Percentiles rank a stretch among this genome's conserved stretches.
These are phyloP conservation scores for Adansonia rubrostipa DNA, from an alignment of 441 rosid genomes.

Conservation along the genomic window DNA sequence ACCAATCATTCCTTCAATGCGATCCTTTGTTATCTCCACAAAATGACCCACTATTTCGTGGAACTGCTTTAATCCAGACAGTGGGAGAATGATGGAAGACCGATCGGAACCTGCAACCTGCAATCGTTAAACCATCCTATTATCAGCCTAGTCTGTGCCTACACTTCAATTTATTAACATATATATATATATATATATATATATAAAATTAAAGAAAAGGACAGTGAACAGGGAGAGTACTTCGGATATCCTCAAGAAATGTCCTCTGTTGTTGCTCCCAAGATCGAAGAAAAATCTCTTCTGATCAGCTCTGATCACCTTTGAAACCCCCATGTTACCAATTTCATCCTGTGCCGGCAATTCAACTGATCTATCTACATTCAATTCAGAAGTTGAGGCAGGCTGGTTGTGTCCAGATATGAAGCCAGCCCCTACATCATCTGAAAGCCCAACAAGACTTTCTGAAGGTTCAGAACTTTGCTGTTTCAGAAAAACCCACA, in stretches of 20 bases:
- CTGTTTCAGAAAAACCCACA: constrained; percentile 43
- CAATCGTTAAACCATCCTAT: constrained; percentile 27
- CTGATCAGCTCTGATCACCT: constrained; percentile 91
- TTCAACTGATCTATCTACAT: constrained; percentile 70
- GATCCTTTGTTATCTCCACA: constrained; percentile 91
- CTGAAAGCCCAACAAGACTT: constrained; percentile 84
- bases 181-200: no score
- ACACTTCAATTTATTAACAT: neutral
- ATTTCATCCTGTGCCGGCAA: constrained; percentile 74
- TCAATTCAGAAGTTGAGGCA: constrained; percentile 64
- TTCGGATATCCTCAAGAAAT: constrained; percentile 95
- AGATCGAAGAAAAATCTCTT: constrained; percentile 98
- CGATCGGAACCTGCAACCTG: constrained; percentile 98
- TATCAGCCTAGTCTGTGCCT: neutral
- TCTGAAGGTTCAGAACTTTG: constrained; percentile 74
- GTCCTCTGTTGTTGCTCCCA: constrained; percentile 93
- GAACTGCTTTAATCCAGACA: constrained; percentile 91
- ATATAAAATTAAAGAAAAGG: neutral
- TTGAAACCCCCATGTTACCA: constrained; percentile 67
- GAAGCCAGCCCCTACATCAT: constrained; percentile 99
- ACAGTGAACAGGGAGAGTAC: constrained; percentile 32
- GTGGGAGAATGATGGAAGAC: constrained; percentile 94
- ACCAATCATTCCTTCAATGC: constrained; percentile 82
- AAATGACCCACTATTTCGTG: constrained; percentile 90
- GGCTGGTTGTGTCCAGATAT: constrained; percentile 90